Evolutionary conservation across 345 rosid genomes (phyloP), one percentile per base, ranked within the genome.

Genomic region (Conringia planisiliqua): DNA sequence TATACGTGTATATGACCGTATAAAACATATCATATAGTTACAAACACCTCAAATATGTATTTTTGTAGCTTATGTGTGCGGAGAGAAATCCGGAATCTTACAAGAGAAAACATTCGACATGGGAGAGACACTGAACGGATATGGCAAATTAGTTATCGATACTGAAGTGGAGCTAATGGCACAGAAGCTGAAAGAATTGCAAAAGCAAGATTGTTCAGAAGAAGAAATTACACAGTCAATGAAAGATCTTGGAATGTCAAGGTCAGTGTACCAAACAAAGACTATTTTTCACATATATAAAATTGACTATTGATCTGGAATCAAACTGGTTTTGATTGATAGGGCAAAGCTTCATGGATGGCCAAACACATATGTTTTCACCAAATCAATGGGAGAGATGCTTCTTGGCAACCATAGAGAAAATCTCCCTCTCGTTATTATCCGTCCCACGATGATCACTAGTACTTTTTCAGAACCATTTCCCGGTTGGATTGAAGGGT

Each of bases 381-480:
- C 98, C 8, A 92, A 93, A 82, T 87, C 98, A 32, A 93, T 83
- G 97, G 97, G 85, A 52, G 97, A 87, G 66, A 90, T 90, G 95
- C 56, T 87, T 62, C 74, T 90, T 43, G 84, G 75, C 10, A 38
- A 66, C 4, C 56, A 76, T 59, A 86, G 81, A 78, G 97, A 80
- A 4, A 77, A 80, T 13, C 43, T 85, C 7, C 87, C 97, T 2
- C 78, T 86, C 1, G 86, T 85, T 30, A 78, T 90, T 0, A 64
- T 87, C 5, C 88, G 95, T 10, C 95, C 91, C 0, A 82, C 93
- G 14, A 88, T 90, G 46, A 76, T 89, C 27, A 79, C 85, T 35
- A 87, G 98, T 66, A 87, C 97, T 58, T 83, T 73, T 63, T 68
- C 78, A 35, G 88, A 93, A 35, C 95, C 98, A 3, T 90, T 90